These are phyloP conservation scores for Starmera stellimalicola DNA, from an alignment of 1,139 yeast species.

Conservation along the genomic window DNA sequence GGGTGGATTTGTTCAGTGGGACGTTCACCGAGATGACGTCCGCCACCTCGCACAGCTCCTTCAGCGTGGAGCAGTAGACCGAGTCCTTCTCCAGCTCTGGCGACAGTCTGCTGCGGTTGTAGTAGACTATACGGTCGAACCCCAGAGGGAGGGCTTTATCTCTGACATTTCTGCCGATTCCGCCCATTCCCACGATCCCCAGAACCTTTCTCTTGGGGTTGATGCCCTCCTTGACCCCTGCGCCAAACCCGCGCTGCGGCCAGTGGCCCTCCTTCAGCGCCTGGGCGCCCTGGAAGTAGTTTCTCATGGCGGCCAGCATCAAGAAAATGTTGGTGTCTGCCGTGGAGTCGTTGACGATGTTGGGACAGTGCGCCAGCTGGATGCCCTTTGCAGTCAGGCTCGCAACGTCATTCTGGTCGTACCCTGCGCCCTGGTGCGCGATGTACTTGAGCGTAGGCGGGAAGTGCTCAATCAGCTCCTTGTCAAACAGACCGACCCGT, in stretches of 20 bases:
- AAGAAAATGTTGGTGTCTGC: conserved; percentile 67
- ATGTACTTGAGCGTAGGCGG: conserved; percentile 43
- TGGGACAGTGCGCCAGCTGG: conserved; percentile 50
- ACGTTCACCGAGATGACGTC: conserved; percentile 57
- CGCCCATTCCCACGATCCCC: conserved; percentile 54
- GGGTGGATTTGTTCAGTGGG: conserved; percentile 54
- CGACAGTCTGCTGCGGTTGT: conserved; percentile 35
- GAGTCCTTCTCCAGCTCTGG: conserved; percentile 29
- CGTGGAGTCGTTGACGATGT: conserved; percentile 52
- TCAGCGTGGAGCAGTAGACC: conserved; percentile 33
- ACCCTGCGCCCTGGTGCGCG: conserved; percentile 54
- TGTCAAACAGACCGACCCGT: conserved; percentile 40
- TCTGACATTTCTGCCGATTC: conserved; percentile 68
- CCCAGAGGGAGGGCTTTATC: conserved; percentile 51
- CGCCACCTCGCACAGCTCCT: conserved; percentile 21
- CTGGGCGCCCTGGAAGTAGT: conserved; percentile 37
- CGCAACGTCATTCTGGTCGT: conserved; percentile 41
- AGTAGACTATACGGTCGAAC: conserved; percentile 54
- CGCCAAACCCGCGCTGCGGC: conserved; percentile 27
- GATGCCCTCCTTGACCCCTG: conserved; percentile 37
- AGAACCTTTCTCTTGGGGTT: conserved; percentile 37
- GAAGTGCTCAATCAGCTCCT: conserved; percentile 26
- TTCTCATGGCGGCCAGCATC: conserved; percentile 53
- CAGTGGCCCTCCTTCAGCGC: conserved; percentile 27
- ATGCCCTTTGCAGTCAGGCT: conserved; percentile 30